Evolutionary conservation across 306 rosid species (phyloP).

Genomic region (Malus sylvestris): DNA sequence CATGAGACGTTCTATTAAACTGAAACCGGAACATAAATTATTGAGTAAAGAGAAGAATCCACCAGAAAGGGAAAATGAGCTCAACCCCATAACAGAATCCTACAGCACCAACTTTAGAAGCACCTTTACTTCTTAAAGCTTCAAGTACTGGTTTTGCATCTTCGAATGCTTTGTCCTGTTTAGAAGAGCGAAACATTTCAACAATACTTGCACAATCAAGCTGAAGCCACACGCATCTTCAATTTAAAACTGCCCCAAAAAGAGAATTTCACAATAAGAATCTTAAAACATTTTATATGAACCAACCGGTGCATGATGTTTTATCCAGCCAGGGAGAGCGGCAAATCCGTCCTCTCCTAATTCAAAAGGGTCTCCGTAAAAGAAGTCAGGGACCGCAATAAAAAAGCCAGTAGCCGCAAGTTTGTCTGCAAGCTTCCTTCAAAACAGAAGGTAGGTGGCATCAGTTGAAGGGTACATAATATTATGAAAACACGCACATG

Average conservation of each 20-base stretch:
- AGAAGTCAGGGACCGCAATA: constrained; percentile 60
- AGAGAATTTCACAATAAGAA: not conserved
- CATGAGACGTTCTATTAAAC: not conserved
- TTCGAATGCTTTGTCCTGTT: constrained; percentile 47
- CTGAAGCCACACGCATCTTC: not conserved
- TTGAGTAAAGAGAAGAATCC: too few species aligned
- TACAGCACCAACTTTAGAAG: constrained; percentile 45
- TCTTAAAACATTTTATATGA: not conserved
- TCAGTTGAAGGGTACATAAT: not conserved
- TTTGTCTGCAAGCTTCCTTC: constrained; percentile 62
- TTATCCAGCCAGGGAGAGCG: constrained; percentile 22
- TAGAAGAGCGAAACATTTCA: not conserved
- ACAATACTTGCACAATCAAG: not conserved
- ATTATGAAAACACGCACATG: not conserved
- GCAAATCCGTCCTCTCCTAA: constrained; percentile 13
- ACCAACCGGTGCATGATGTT: constrained; percentile 40
- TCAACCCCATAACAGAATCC: constrained; percentile 74
- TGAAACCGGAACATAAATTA: not conserved
- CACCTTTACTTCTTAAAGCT: constrained; percentile 43
- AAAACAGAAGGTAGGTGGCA: not conserved
- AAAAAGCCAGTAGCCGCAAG: constrained; percentile 41
- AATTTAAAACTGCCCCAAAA: not conserved
- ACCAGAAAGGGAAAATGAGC: constrained; percentile 8
- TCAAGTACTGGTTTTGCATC: constrained; percentile 38
- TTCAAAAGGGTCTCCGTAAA: constrained; percentile 44